A percentile compares a stretch with the other conserved stretches of the same genome.
Conservation (phyloP, 1,139 yeast species). For the Blastobotrys petasosporus region DNA sequence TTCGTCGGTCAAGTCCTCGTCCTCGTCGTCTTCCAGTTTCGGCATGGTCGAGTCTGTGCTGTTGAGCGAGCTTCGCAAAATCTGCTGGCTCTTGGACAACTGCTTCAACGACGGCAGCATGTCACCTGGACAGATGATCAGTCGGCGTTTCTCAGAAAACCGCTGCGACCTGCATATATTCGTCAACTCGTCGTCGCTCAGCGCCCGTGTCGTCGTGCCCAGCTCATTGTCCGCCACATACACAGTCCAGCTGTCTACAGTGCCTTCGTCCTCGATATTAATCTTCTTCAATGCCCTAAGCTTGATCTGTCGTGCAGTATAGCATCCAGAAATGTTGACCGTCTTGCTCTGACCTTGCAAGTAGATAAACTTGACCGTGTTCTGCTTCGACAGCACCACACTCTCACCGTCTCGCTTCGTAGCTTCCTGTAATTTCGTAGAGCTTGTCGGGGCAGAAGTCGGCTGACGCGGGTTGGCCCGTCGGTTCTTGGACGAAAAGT, state of each 20-base stretch:
- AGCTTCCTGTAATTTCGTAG: conserved; percentile 5
- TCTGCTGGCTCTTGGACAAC: conserved; percentile 53
- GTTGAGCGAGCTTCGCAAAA: conserved; percentile 22
- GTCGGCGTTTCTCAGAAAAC: conserved; percentile 62
- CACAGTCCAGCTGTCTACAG: conserved; percentile 47
- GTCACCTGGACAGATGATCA: conserved; percentile 60
- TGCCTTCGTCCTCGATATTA: conserved; percentile 38
- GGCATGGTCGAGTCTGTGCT: conserved; percentile 9
- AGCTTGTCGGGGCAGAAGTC: conserved; percentile 11
- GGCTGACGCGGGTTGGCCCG: conserved; percentile 4
- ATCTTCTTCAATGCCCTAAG: conserved; percentile 60
- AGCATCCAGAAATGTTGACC: conserved; percentile 73
- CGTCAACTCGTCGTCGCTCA: conserved; percentile 75
- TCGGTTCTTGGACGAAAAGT: conserved; percentile 13
- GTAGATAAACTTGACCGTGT: conserved; percentile 57
- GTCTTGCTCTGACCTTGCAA: conserved; percentile 58
- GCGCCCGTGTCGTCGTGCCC: conserved; percentile 42
- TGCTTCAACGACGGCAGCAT: conserved; percentile 65
- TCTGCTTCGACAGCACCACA: conserved; percentile 29
- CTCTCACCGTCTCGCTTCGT: neutral
- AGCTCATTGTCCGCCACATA: conserved; percentile 38
- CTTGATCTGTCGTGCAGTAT: conserved; percentile 74
- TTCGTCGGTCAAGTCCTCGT: conserved; percentile 13
- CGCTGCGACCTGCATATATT: conserved; percentile 76
- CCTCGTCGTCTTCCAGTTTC: conserved; percentile 14